phyloP scores from a whole-genome alignment of 2,329 filamentous ascomycete genomes.

The Colletotrichum cordylinicola region DNA sequence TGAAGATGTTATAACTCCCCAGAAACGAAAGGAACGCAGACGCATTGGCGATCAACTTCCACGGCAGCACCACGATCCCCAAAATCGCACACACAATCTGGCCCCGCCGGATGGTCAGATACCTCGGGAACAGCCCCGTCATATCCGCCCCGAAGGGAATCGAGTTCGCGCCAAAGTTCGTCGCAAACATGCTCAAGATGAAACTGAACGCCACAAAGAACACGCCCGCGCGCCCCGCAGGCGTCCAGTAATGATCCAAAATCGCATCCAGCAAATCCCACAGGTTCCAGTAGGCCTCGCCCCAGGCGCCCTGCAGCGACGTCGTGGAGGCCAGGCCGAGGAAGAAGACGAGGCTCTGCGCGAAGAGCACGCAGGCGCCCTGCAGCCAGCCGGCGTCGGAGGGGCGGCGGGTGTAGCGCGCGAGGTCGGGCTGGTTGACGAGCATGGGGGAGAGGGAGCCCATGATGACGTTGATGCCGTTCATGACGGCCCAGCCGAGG shows the following conservation, averaged over 20 bases:
- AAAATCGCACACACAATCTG: constrained; percentile 36
- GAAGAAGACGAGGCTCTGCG: constrained; percentile 32
- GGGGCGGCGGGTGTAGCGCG: constrained; percentile 37
- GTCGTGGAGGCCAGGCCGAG: constrained; percentile 34
- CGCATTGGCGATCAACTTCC: constrained; percentile 33
- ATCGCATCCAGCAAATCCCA: constrained; percentile 41
- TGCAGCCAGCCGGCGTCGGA: constrained; percentile 35
- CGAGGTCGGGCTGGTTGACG: constrained; percentile 41
- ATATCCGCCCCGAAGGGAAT: constrained; percentile 39
- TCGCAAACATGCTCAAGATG: constrained; percentile 26
- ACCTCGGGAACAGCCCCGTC: constrained; percentile 34
- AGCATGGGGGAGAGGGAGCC: constrained; percentile 38
- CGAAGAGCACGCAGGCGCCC: constrained; percentile 29
- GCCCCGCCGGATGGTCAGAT: constrained; percentile 36
- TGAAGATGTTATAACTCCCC: constrained; percentile 31
- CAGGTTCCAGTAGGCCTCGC: constrained; percentile 42
- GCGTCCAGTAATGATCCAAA: constrained; percentile 38
- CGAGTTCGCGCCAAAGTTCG: constrained; percentile 34
- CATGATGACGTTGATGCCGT: constrained; percentile 43
- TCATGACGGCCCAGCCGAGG: constrained; percentile 42
- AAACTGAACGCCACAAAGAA: constrained; percentile 34
- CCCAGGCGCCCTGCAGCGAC: constrained; percentile 36
- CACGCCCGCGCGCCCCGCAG: constrained; percentile 33
- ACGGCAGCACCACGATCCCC: constrained; percentile 34
- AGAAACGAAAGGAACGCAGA: constrained; percentile 29